Evolutionary conservation across 2,329 filamentous ascomycete genomes (phyloP), one percentile per base, ranked within the genome.

Genomic region (Rhynchosporium agropyri): DNA sequence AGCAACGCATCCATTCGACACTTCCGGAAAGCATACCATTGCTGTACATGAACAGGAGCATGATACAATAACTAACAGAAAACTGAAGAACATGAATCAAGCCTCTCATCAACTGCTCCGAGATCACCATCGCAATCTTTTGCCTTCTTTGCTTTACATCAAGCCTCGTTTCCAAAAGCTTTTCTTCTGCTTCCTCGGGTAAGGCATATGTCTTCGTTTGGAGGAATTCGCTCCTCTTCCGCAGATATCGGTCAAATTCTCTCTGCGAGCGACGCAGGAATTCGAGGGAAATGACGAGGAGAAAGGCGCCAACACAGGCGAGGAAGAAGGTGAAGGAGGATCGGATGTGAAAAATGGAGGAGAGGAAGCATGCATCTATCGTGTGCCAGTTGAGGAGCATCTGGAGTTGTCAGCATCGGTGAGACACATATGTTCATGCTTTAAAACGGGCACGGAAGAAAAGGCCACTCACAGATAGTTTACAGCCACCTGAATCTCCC

Each of bases 331-430:
- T 62, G 40, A 70, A 65, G 3, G 60, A 48, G 13, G 67, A 65
- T 28, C 58, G 63, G 29, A 71, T 64, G 45, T 66, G 69, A 49
- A 70, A 63, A 4, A 61, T 51, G 1, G 66, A 65, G 20, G 58
- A 61, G 3, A 71, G 63, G 53, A 71, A 70, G 49, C 69, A 71
- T 6, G 65, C 62, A 29, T 71, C 65, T 53, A 70, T 66, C 13
- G 67, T 71, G 20, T 63, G 55, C 68, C 67, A 71, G 43, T 71
- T 71, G 3, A 69, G 59, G 6, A 70, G 67, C 69, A 71, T 71
- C 70, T 72, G n/a, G 7, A 3, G 9, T 26, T 15, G 33, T 58
- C 48, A 54, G 42, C 49, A 26, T 10, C 31, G 45, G 28, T 4
- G 29, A 49, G 31, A 29, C 40, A 36, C 29, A 9, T 20, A 26